Evolutionary conservation across 2,329 filamentous ascomycete genomes (phyloP).

Genomic region (Colletotrichum navitas): DNA sequence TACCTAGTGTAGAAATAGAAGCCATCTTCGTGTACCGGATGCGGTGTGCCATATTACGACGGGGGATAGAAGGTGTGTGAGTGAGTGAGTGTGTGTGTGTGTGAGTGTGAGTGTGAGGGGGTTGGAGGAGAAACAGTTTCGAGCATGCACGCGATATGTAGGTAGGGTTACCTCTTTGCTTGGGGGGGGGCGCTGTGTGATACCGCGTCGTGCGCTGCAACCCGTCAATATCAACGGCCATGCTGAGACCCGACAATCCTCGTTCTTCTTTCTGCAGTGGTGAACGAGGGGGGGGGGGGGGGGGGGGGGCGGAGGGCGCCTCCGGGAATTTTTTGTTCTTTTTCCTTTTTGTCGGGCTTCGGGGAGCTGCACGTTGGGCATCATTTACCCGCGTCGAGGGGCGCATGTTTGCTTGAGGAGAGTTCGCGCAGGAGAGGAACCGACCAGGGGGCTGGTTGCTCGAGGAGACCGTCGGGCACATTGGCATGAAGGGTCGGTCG

Average conservation of each 20-base stretch:
- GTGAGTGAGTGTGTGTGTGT: background rate
- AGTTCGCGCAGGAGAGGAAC: background rate
- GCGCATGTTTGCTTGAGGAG: background rate
- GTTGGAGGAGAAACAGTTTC: background rate
- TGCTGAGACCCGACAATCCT: background rate
- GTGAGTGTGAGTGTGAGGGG: background rate
- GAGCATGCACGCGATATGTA: background rate
- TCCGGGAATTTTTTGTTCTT: background rate
- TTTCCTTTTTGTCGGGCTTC: background rate
- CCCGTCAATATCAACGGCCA: constrained; percentile 14
- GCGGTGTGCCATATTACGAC: background rate
- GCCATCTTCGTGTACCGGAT: background rate
- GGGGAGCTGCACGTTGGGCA: constrained; percentile 11
- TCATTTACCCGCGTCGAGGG: constrained; percentile 6
- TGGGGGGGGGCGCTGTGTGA: background rate
- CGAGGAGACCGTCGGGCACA: background rate
- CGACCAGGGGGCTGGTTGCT: constrained; percentile 6
- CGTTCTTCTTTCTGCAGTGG: background rate
- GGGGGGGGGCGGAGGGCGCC: background rate
- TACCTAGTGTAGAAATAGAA: background rate
- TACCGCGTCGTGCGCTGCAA: constrained; percentile 4
- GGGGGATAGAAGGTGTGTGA: background rate
- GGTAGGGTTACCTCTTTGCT: background rate
- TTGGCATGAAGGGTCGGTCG: background rate
- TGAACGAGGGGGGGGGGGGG: background rate